Evolutionary conservation across 148 eudicot species (phyloP).

Genomic region (Euryodendron excelsum): DNA sequence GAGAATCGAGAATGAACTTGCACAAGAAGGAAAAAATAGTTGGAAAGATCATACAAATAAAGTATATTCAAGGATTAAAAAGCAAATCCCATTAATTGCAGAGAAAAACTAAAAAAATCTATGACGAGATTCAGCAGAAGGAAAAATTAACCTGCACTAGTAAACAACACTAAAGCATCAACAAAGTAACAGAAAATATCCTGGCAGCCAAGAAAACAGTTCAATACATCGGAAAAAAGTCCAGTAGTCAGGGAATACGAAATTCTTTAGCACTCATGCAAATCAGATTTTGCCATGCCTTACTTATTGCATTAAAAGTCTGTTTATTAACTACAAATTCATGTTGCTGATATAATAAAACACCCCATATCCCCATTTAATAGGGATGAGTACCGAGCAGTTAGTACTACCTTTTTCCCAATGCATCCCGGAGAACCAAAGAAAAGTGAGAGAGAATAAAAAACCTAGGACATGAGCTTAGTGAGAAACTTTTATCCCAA

Average conservation of each 20-base stretch:
- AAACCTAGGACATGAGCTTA: background rate
- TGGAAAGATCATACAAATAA: background rate
- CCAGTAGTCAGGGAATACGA: no score
- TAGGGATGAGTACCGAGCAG: no score
- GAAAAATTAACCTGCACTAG: constrained; percentile 2
- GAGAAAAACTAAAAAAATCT: background rate
- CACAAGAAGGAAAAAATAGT: background rate
- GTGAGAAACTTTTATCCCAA: background rate
- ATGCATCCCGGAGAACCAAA: background rate
- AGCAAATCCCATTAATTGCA: background rate
- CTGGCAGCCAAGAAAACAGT: background rate
- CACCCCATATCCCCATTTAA: no score
- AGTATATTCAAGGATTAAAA: background rate
- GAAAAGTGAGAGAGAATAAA: constrained; percentile 3
- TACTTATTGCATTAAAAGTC: no score
- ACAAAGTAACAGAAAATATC: constrained; percentile 9
- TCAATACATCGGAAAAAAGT: background rate
- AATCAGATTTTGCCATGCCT: no score
- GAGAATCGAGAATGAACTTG: background rate
- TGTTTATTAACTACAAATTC: no score
- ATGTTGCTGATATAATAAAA: no score
- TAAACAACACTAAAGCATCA: background rate
- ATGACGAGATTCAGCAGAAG: background rate
- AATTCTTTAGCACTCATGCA: no score
- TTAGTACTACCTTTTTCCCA: no score